These are phyloP conservation scores for Xylaria arbuscula DNA, from an alignment of 2,329 filamentous ascomycete genomes.

Conservation along the genomic window DNA sequence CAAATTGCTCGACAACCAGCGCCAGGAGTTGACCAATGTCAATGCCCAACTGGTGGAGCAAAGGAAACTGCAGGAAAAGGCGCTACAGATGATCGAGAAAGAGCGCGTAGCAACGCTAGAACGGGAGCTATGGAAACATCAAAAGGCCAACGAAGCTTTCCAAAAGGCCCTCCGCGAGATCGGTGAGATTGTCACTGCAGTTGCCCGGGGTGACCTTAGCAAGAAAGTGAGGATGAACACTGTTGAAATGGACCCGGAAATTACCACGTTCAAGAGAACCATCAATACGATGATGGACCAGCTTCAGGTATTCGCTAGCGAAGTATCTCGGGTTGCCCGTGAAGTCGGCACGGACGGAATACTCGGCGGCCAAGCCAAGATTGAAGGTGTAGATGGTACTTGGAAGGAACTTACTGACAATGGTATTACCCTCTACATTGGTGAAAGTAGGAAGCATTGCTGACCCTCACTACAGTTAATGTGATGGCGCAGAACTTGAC, in stretches of 20 bases:
- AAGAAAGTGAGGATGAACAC: slow-evolving; percentile 97
- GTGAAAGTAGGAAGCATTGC: slow-evolving; percentile 36
- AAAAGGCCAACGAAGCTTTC: slow-evolving; percentile 98
- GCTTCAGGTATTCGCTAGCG: slow-evolving; percentile 93
- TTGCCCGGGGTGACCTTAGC: slow-evolving; percentile 92
- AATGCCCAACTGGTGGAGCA: slow-evolving; percentile 88
- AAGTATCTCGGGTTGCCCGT: slow-evolving; percentile 92
- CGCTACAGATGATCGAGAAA: slow-evolving; percentile 83
- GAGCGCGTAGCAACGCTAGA: slow-evolving; percentile 90
- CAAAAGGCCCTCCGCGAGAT: slow-evolving; percentile 97
- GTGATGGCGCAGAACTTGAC: slow-evolving; percentile 87
- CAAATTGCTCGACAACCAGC: slow-evolving; percentile 88
- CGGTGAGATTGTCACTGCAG: slow-evolving; percentile 95
- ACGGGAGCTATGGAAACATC: slow-evolving; percentile 94
- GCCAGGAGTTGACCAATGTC: slow-evolving; percentile 85
- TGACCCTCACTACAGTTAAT: slow-evolving; percentile 67
- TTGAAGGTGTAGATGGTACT: slow-evolving; percentile 93
- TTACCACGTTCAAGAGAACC: slow-evolving; percentile 95
- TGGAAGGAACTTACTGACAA: slow-evolving; percentile 98
- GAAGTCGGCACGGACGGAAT: slow-evolving; percentile 97
- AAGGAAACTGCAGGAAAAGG: slow-evolving; percentile 84
- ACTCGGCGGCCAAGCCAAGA: slow-evolving; percentile 91
- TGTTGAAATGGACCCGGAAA: slow-evolving; percentile 97
- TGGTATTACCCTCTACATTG: slow-evolving; percentile 57
- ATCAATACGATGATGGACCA: slow-evolving; percentile 99